Base-by-base conservation (phyloP, 257 asterid genomes). In the Nicotiana benthamiana region DNA sequence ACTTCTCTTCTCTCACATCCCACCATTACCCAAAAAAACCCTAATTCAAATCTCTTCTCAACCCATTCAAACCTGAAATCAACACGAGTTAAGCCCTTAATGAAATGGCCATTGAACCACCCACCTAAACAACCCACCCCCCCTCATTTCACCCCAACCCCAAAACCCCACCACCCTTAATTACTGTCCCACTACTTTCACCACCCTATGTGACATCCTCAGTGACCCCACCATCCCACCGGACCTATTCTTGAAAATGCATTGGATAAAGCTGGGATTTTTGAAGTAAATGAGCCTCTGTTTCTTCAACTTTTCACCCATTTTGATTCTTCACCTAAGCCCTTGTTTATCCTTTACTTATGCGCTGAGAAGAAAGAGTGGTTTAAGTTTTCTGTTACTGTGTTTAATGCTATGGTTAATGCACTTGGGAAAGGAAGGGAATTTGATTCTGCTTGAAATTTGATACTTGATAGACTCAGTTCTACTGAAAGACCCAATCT, bases 401-500 rank as follows among this genome's bases (percentile, higher is more conserved):
- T 90, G 72, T 90, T 94, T 57, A 91, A 93, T 86, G 90, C 91
- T 28, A 60, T 89, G 90, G 86, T 94, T 75, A 89, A 93, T 89
- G 87, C 88, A 0, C 93, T 94, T 3, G 89, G 93, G 3, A 94
- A 85, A 85, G 93, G 91, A 74, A 86, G 96, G 15, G 94, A 93
- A 28, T 94, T 94, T 83, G 97, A 89, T 82, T 83, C 84, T 22
- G 97, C 97, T 56, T 94, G 98, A 97, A 78, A 83, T 82, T 79
- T 94, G 76, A 87, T 94, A 36, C 90, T 87, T 60, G 88, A 86
- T 51, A 85, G 85, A 80, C 76, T 89, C 40, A 79, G 78, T 65
- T 85, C 77, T 9, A 57, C 66, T 72, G 85, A 83, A 65, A 75
- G 75, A 28, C 93, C 93, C 18, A 79, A 89, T 85, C 61, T 86